A percentile compares a stretch with the other conserved stretches of the same genome.
Conservation (phyloP, 345 rosid genomes). For the Eucalyptus sp. region DNA sequence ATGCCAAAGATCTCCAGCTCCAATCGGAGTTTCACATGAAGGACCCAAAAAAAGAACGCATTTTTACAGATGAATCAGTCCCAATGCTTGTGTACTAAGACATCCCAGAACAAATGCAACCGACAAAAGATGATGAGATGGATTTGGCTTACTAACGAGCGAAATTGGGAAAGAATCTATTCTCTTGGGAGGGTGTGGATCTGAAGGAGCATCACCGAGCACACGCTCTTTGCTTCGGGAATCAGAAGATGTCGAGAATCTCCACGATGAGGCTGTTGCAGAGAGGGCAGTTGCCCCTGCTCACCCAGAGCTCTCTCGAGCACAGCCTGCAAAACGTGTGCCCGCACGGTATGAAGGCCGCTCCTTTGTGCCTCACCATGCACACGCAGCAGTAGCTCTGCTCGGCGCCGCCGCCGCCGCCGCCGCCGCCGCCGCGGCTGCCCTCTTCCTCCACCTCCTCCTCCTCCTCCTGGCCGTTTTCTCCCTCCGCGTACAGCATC, state of each 20-base stretch:
- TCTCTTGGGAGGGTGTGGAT: neutral
- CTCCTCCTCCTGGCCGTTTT: constrained; percentile 2
- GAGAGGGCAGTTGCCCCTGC: constrained; percentile 84
- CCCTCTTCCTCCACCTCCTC: constrained; percentile 16
- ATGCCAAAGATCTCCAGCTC: neutral
- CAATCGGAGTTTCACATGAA: neutral
- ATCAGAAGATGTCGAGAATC: constrained; percentile 74
- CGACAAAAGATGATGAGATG: neutral
- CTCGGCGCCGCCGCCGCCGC: constrained; percentile 9
- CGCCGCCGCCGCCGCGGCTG: constrained; percentile 2
- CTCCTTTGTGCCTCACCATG: constrained; percentile 73
- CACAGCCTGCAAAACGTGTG: constrained; percentile 88
- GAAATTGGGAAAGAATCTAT: neutral
- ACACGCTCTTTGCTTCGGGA: neutral
- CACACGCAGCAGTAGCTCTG: constrained; percentile 74
- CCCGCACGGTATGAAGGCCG: constrained; percentile 85
- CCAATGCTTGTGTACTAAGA: neutral
- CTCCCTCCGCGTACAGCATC: constrained; percentile 28
- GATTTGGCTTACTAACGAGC: neutral
- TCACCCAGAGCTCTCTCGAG: constrained; percentile 87
- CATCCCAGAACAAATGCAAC: neutral
- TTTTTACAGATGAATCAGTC: neutral
- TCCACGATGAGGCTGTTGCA: constrained; percentile 76
- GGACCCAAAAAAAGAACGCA: neutral
- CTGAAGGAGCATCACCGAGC: neutral